These are phyloP conservation scores for Dryadomyces quercus-mongolicae DNA, from an alignment of 2,329 filamentous ascomycete genomes.

Conservation along the genomic window DNA sequence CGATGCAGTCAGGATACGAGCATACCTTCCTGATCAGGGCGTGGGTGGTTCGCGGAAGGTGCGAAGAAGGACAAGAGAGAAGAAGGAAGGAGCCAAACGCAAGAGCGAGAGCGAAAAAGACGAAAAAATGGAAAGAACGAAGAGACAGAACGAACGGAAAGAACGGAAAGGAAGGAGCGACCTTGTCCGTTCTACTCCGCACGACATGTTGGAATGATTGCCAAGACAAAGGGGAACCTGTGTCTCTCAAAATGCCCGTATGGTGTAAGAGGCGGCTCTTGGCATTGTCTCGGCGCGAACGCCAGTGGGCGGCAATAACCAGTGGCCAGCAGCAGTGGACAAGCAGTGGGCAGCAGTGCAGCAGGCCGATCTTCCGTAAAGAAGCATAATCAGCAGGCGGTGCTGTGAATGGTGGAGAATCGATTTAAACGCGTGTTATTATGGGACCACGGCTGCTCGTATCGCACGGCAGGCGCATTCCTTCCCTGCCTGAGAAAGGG, in stretches of 20 bases:
- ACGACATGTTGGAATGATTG: background rate
- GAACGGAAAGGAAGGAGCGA: background rate
- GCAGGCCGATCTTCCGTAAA: no score
- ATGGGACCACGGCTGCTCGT: background rate
- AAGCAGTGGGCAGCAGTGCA: background rate
- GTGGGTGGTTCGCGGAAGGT: background rate
- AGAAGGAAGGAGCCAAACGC: background rate
- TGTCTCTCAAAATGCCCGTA: no score
- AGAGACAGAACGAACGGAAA: background rate
- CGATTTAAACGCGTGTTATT: no score
- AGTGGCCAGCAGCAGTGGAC: background rate
- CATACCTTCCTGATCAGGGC: background rate
- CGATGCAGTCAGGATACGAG: no score
- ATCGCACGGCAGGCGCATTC: background rate
- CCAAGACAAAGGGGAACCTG: background rate
- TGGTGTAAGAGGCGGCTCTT: background rate
- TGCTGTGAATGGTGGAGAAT: no score
- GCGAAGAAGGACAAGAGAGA: no score
- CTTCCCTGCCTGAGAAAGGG: no score
- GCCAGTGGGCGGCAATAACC: background rate
- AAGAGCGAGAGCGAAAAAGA: background rate
- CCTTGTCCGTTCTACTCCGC: no score
- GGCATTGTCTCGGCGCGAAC: background rate
- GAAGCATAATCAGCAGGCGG: no score
- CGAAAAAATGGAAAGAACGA: background rate